Conservation (phyloP, 2,329 filamentous ascomycete genomes). For the Penicillium aurantiogriseum region DNA sequence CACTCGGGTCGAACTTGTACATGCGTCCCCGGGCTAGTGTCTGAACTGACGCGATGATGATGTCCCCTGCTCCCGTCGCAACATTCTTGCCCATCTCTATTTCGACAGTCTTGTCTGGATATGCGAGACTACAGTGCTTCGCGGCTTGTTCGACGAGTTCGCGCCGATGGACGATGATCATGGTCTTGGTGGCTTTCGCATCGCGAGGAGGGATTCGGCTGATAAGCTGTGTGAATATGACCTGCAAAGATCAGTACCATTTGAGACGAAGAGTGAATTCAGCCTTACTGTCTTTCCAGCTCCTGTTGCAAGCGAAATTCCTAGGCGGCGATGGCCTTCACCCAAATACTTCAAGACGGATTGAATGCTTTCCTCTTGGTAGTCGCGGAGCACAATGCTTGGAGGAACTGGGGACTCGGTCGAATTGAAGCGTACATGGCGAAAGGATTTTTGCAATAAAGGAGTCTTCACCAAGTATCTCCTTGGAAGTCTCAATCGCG, state of each 20-base stretch:
- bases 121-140: constrained; percentile 74
- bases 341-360: constrained; percentile 69
- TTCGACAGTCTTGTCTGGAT: constrained; percentile 77
- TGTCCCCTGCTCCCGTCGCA: constrained; percentile 79
- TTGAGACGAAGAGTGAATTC: neutral
- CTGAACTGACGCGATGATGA: constrained; percentile 86
- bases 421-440: constrained; percentile 23
- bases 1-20: constrained; percentile 73
- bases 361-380: constrained; percentile 89
- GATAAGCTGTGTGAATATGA: constrained; percentile 96
- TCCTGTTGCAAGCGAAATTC: constrained; percentile 82
- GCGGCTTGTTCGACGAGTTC: constrained; percentile 95
- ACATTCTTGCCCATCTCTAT: constrained; percentile 84
- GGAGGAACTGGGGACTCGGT: constrained; percentile 20
- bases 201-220: constrained; percentile 64
- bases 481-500: constrained; percentile 17
- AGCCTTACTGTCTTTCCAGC: constrained; percentile 75
- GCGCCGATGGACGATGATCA: constrained; percentile 87
- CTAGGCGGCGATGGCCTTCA: constrained; percentile 73
- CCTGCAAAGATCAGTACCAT: constrained; percentile 47
- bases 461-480: constrained; percentile 13
- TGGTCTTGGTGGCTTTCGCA: constrained; percentile 66
- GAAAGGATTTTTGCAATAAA: constrained; percentile 31
- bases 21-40: constrained; percentile 78
- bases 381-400: constrained; percentile 67